Base-by-base conservation (phyloP, 2,329 filamentous ascomycete species). In the Colletotrichum liaoningense region DNA sequence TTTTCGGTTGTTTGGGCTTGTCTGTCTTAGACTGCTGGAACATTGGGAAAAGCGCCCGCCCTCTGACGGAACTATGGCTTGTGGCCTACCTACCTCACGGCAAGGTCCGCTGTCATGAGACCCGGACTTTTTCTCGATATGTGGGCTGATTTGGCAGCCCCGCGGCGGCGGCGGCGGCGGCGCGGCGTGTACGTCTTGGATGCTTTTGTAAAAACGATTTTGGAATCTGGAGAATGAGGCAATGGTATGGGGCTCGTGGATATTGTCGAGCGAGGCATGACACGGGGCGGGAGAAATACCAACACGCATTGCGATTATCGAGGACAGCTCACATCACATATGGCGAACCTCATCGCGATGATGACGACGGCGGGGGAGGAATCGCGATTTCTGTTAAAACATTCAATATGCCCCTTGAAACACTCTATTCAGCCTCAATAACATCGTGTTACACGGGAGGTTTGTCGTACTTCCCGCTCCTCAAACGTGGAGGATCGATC, bases 11-110 rank as follows among this genome's bases (percentile, higher is more conserved):
- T 58, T 55, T 33, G 60, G 38, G n/a, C 35, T 35, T 35, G 11
- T 33, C 30, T 55, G 62, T 64, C 62, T 64, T n/a, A 30, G 14
- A 12, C 24, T 33, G 35, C 62, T 55, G 62, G 28, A 52, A 64
- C 62, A 38, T n/a, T 35, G 12, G 42, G 22, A 26, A 22, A 24
- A 9, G 46, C n/a, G 19, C 30, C 46, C 46, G 33, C 42, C 19
- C 42, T 22, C 19, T 22, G 8, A 22, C 19, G 9, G 19, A 49
- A 49, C 42, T 49, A 49, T 22, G 42, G 19, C 16, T 19, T 42
- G 16, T 19, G 38, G 46, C 5, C 35, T 3, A 33, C 30, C 9
- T 24, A 33, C 30, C 9, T 24, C 33, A 38, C 22, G 30, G 62
- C 12, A 28, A 26, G n/a, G 30, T 28, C 49, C 49, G 62, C 14